Base-by-base conservation (phyloP, 495 filamentous ascomycete genomes). In the Durotheca rogersii region DNA sequence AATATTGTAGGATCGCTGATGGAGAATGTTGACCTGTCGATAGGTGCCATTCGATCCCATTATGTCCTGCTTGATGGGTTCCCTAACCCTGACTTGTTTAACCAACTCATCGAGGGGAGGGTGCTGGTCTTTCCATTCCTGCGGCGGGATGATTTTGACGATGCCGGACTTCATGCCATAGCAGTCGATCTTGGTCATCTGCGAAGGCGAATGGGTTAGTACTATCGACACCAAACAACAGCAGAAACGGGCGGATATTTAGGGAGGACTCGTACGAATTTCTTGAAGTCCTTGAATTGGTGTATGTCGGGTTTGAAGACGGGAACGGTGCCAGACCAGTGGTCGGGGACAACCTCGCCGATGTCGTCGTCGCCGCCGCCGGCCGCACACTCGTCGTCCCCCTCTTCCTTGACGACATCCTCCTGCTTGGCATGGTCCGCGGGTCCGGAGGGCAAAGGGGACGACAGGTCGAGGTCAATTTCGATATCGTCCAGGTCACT, bases 101-200 rank as follows among this genome's bases (percentile, higher is more conserved):
- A 98, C 81, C 44, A 85, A 77, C 58, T 96, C 87, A 57, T 93
- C 82, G 51, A 96, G 82, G 23, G 78, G 67, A 14, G 88, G 85
- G 17, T 92, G 82, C 17, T 81, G 71, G 52, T 90, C 85, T 66
- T 76, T 89, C 93, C 93, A 98, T 83, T 96, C 94, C 61, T 86
- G 74, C 1, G 93, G 94, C 21, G 93, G 91, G 51, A 97, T 83
- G 36, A 98, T 86, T 67, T 97, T 97, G 61, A 96, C 79, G 61
- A 98, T 96, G 10, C 93, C 93, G 10, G 89, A 89, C 70, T 88
- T 86, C 93, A 97, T 98, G 58, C 93, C 93, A 67, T 96, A 94
- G 50, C 84, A 83, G 65, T 97, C 86, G 53, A 97, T 82, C 67
- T 87, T 93, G 35, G 83, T 77, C 74, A 95, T 85, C 70, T 80